Evolutionary conservation across 495 filamentous ascomycete genomes (phyloP).

Genomic region (Lepidopterella palustris): DNA sequence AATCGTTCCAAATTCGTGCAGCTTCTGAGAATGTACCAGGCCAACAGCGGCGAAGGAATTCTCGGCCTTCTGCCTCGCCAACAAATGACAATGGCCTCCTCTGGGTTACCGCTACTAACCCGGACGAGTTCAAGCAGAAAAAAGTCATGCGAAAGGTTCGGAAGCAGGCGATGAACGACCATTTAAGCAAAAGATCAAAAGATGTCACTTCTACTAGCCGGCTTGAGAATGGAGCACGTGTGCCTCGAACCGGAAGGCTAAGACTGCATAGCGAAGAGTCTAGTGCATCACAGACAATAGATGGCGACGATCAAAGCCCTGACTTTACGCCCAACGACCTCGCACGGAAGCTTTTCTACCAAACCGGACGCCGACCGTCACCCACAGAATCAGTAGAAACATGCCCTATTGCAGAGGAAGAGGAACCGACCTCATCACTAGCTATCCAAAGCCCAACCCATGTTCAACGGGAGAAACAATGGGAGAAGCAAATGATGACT

Average conservation of each 20-base stretch:
- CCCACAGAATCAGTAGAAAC: too few species aligned
- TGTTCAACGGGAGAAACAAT: too few species aligned
- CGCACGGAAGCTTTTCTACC: not conserved
- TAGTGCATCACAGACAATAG: not conserved
- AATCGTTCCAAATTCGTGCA: not conserved
- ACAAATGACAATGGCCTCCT: conserved; percentile 6
- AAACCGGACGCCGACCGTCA: not conserved
- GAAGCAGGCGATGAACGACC: conserved; percentile 24
- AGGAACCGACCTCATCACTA: not conserved
- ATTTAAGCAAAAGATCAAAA: conserved; percentile 17
- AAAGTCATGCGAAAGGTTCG: conserved; percentile 26
- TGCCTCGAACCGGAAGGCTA: not conserved
- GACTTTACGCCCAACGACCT: not conserved
- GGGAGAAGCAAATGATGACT: not conserved
- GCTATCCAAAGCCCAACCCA: not conserved
- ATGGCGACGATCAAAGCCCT: not conserved
- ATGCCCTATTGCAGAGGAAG: not conserved
- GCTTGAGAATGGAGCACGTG: not conserved
- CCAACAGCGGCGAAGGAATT: not conserved
- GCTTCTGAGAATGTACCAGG: not conserved
- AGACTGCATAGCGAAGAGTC: not conserved
- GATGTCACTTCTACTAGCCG: not conserved
- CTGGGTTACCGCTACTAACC: conserved; percentile 25
- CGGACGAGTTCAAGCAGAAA: conserved; percentile 16
- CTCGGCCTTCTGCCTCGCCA: conserved; percentile 3